Base-by-base conservation (phyloP, 495 filamentous ascomycete species). In the Aspergillus kassunensis region DNA sequence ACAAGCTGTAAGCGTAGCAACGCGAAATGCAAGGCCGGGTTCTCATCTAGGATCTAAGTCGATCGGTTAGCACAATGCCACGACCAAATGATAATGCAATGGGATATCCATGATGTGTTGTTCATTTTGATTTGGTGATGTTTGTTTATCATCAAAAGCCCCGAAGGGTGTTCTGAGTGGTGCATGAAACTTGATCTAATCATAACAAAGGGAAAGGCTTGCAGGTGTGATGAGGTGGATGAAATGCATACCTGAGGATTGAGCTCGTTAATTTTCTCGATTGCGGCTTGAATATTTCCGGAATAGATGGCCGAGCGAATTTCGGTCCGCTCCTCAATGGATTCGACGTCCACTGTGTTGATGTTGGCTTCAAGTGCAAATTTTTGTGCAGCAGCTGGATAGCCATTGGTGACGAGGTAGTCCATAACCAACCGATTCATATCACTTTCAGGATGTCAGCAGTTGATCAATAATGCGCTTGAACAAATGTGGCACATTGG, bases 181-280 rank as follows among this genome's bases (percentile, higher is more conserved):
- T 99, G 95, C 91, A 97, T 97, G 93, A 95, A 90, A 91, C 82
- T 78, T 74, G 66, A 67, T 89, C 74, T 95, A 95, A 97, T 97
- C 92, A 90, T 91, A 75, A 83, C 82, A 81, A 79, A 34, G 52
- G 35, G 45, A 11, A 46, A 24, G 43, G 51, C 30, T 27, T 27
- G 24, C 4, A 41, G 44, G 44, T 37, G 15, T 0, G 33, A 46
- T 54, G 27, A 41, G 42, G 44, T 20, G 44, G 23, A 49, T 45
- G 31, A 44, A 30, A 31, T 40, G 57, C 90, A 71, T 83, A 97
- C 93, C 80, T 91, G 84, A 64, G 90, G 89, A 55, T 95, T 87
- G 45, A 93, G 70, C 57, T 95, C 89, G 62, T 97, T 97, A 58
- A 99, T 81, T 46, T 81, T 82, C 52, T 90, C 83, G 46, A 96